phyloP scores from a whole-genome alignment of 2,329 filamentous ascomycete species.

The Lecanicillium sp. region DNA sequence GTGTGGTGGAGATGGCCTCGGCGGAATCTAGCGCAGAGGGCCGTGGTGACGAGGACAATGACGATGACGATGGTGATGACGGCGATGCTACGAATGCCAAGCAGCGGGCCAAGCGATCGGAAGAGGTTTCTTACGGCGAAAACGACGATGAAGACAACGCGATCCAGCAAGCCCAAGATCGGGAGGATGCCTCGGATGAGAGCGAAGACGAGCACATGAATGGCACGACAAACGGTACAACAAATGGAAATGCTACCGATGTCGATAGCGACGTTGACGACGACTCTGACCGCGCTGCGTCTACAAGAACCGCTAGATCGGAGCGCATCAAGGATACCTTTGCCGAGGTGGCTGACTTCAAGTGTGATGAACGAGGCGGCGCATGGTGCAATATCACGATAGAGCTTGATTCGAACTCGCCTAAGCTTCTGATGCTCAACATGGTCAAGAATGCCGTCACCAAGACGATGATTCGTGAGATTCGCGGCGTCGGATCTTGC shows the following conservation, averaged over 20 bases:
- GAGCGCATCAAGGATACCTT: constrained; percentile 58
- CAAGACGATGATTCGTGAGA: constrained; percentile 79
- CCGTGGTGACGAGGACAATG: constrained; percentile 39
- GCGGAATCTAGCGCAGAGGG: constrained; percentile 2
- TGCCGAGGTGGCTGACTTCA: constrained; percentile 66
- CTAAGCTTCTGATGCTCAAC: constrained; percentile 90
- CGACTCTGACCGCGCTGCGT: constrained; percentile 33
- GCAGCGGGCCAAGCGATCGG: constrained; percentile 66
- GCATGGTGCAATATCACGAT: constrained; percentile 75
- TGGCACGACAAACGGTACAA: constrained; percentile 29
- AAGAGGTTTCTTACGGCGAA: constrained; percentile 82
- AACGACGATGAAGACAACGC: constrained; percentile 88
- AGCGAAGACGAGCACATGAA: constrained; percentile 39
- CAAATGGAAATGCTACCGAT: constrained; percentile 22
- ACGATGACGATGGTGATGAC: constrained; percentile 68
- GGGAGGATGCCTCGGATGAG: constrained; percentile 53
- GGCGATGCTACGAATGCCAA: constrained; percentile 72
- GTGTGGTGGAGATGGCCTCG: constrained; percentile 45
- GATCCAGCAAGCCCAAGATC: constrained; percentile 58
- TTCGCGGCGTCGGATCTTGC: constrained; percentile 69
- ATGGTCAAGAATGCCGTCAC: constrained; percentile 77
- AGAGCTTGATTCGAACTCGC: constrained; percentile 70
- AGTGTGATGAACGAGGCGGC: constrained; percentile 69
- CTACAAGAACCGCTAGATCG: constrained; percentile 43
- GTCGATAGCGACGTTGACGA: constrained; percentile 32